These are phyloP conservation scores for Chernovozyma sophiae-reginae DNA, from an alignment of 1,139 yeast genomes.

Conservation along the genomic window DNA sequence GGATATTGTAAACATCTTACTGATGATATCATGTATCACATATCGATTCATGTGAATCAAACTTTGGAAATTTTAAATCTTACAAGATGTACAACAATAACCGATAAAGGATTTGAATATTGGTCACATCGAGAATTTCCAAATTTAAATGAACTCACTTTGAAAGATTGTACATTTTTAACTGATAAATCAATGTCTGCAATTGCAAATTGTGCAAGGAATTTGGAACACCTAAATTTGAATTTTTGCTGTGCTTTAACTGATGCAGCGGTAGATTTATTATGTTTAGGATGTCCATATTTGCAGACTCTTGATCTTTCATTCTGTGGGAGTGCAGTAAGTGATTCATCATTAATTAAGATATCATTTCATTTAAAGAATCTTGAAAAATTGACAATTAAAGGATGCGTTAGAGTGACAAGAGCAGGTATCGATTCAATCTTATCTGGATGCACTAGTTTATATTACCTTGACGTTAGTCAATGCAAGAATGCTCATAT, in stretches of 20 bases:
- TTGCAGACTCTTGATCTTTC: slow-evolving; percentile 54
- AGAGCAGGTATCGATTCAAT: slow-evolving; percentile 70
- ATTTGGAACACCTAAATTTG: slow-evolving; percentile 52
- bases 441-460: slow-evolving; percentile 51
- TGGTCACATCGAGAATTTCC: slow-evolving; percentile 60
- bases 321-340: slow-evolving; percentile 77
- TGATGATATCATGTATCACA: slow-evolving; percentile 60
- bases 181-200: slow-evolving; percentile 63
- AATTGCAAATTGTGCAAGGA: slow-evolving; percentile 58
- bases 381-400: slow-evolving; percentile 47
- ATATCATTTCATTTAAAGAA: slow-evolving; percentile 53
- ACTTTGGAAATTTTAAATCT: slow-evolving; percentile 56
- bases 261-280: slow-evolving; percentile 62
- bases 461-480: slow-evolving; percentile 54
- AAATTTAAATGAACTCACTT: slow-evolving; percentile 45
- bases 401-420: slow-evolving; percentile 73
- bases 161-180: slow-evolving; percentile 71
- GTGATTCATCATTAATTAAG: slow-evolving; percentile 62
- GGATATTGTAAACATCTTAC: slow-evolving; percentile 75
- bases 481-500: slow-evolving; percentile 64
- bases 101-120: slow-evolving; percentile 66
- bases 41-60: slow-evolving; percentile 55
- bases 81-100: slow-evolving; percentile 73
- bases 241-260: slow-evolving; percentile 75
- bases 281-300: slow-evolving; percentile 60